phyloP scores from a whole-genome alignment of 2,329 filamentous ascomycete species.

The Trichoderma sp. region DNA sequence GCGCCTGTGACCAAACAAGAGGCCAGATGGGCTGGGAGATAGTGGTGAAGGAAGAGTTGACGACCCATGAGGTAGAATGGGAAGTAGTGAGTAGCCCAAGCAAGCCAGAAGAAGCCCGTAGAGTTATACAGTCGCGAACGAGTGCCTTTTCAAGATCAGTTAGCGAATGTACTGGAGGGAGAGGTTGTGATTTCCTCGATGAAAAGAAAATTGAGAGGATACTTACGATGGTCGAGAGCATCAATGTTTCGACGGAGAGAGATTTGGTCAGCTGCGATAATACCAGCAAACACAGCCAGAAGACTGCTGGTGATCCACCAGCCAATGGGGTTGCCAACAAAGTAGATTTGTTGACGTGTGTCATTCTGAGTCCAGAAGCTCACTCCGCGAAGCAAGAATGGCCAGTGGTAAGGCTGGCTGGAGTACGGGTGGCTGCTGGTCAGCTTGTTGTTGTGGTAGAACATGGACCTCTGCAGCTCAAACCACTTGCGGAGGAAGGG shows the following conservation, averaged over 20 bases:
- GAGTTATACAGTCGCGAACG: constrained; percentile 96
- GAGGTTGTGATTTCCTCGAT: background rate
- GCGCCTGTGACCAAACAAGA: constrained; percentile 89
- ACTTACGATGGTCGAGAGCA: constrained; percentile 89
- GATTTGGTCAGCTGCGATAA: constrained; percentile 89
- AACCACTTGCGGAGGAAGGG: constrained; percentile 94
- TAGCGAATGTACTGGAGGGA: background rate
- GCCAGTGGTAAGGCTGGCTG: constrained; percentile 95
- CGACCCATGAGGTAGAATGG: constrained; percentile 98
- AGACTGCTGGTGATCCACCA: constrained; percentile 97
- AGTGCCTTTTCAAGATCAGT: constrained; percentile 60
- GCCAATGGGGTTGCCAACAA: constrained; percentile 92
- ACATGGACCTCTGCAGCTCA: constrained; percentile 97
- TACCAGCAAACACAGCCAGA: constrained; percentile 89
- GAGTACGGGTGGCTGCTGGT: constrained; percentile 97
- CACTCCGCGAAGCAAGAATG: constrained; percentile 93
- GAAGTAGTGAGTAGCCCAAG: constrained; percentile 96
- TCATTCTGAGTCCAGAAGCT: constrained; percentile 99
- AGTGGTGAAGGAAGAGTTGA: constrained; percentile 97
- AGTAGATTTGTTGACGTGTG: constrained; percentile 96
- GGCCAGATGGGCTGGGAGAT: constrained; percentile 90
- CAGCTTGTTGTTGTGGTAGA: constrained; percentile 98
- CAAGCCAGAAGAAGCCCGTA: constrained; percentile 98
- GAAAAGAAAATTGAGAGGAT: background rate
- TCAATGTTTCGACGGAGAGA: constrained; percentile 92